Conservation (phyloP, 2,329 filamentous ascomycete genomes). For the Fusarium sp. region DNA sequence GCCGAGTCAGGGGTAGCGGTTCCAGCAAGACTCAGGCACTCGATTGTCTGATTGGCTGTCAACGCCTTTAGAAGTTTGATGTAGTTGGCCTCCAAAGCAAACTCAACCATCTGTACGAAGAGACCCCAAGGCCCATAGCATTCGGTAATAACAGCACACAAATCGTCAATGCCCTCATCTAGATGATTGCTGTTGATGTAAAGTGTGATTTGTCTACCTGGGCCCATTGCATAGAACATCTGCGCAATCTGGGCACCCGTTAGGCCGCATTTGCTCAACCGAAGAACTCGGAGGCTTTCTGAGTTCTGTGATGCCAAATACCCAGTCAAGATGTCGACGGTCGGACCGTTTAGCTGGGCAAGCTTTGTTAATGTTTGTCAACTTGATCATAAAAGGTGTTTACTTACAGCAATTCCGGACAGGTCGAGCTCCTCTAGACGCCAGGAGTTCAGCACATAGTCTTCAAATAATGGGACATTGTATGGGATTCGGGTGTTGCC, state of each 20-base stretch:
- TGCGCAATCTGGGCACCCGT: constrained; percentile 62
- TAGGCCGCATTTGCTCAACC: constrained; percentile 65
- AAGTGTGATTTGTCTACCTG: constrained; percentile 60
- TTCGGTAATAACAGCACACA: constrained; percentile 60
- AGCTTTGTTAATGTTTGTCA: constrained; percentile 17
- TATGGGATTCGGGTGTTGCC: constrained; percentile 62
- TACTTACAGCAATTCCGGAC: constrained; percentile 63
- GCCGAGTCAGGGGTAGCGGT: constrained; percentile 62
- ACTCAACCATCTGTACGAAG: constrained; percentile 69
- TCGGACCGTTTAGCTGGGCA: constrained; percentile 60
- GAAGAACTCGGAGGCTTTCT: constrained; percentile 57
- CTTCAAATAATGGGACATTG: constrained; percentile 60
- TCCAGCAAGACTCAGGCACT: constrained; percentile 65
- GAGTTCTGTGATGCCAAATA: constrained; percentile 59
- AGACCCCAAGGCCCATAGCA: constrained; percentile 63
- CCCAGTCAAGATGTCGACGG: constrained; percentile 58
- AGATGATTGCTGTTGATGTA: constrained; percentile 65
- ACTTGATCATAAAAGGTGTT: neutral
- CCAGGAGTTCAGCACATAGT: constrained; percentile 57
- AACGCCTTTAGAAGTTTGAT: constrained; percentile 63
- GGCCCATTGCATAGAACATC: constrained; percentile 63
- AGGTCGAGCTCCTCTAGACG: constrained; percentile 66
- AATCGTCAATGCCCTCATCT: constrained; percentile 63
- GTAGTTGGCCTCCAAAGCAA: constrained; percentile 63
- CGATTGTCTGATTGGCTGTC: constrained; percentile 61